Evolutionary conservation across 805 yeast species (phyloP).

Genomic region (Limtongozyma cylindracea): DNA sequence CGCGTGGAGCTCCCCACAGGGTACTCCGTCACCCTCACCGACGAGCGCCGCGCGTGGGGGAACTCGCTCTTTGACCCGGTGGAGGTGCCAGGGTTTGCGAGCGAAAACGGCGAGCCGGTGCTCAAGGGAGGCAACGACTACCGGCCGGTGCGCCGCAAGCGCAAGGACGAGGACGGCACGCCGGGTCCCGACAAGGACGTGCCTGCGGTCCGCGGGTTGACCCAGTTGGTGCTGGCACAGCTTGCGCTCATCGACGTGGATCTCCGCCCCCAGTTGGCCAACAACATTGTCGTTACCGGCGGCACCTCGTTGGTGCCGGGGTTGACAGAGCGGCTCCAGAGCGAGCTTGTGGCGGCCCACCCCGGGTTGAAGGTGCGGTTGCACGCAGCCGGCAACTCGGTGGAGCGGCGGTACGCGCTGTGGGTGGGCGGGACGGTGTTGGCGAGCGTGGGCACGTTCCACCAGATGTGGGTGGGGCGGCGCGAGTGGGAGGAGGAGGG

Average conservation of each 20-base stretch:
- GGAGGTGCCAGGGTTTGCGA: conserved; percentile 11
- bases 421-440: conserved; percentile 89
- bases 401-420: conserved; percentile 56
- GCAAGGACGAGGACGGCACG: conserved; percentile 11
- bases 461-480: conserved; percentile 82
- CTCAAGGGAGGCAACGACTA: no score
- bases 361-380: conserved; percentile 75
- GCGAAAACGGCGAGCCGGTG: conserved; percentile 23
- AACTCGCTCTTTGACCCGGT: conserved; percentile 53
- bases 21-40: conserved; percentile 29
- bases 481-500: conserved; percentile 80
- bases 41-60: conserved; percentile 35
- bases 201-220: conserved; percentile 17
- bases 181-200: conserved; percentile 2
- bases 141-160: conserved; percentile 43
- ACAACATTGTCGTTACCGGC: conserved; percentile 73
- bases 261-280: conserved; percentile 64
- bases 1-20: conserved; percentile 62
- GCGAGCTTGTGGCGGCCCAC: conserved; percentile 40
- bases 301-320: conserved; percentile 66
- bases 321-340: conserved; percentile 46
- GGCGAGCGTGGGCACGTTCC: conserved; percentile 79
- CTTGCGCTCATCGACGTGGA: conserved; percentile 49
- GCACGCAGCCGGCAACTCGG: conserved; percentile 54
- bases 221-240: conserved; percentile 31